phyloP scores from a whole-genome alignment of 2,329 filamentous ascomycete genomes.

The Fusarium devonianum region DNA sequence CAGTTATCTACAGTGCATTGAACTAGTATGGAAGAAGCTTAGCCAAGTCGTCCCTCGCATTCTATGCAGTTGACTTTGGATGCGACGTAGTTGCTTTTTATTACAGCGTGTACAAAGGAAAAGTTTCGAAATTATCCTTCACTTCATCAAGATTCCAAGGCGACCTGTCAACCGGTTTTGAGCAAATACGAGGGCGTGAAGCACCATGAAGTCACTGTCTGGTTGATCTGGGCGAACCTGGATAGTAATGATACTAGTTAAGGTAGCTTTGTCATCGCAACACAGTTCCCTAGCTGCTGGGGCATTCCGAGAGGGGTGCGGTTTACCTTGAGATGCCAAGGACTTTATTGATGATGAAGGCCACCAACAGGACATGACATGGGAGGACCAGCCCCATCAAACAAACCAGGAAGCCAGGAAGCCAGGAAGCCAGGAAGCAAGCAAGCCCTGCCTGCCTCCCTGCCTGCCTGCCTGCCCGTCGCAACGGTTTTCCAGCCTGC shows the following conservation, averaged over 20 bases:
- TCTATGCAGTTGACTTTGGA: too few species aligned
- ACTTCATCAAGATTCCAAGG: constrained; percentile 3
- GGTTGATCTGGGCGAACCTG: neutral
- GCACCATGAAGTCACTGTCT: neutral
- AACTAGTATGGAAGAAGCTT: constrained; percentile 19
- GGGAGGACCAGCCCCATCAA: constrained; percentile 9
- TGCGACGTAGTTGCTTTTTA: constrained; percentile 19
- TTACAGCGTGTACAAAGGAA: too few species aligned
- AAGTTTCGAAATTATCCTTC: too few species aligned
- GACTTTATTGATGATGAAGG: too few species aligned
- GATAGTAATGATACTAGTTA: constrained; percentile 5
- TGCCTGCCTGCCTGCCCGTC: constrained; percentile 21
- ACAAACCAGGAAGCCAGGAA: constrained; percentile 11
- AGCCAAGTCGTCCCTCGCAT: constrained; percentile 13
- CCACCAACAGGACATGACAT: too few species aligned
- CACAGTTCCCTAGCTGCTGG: neutral
- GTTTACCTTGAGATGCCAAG: too few species aligned
- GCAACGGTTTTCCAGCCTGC: constrained; percentile 21
- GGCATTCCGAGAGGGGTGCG: constrained; percentile 1
- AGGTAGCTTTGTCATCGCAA: neutral
- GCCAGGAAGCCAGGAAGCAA: constrained; percentile 13
- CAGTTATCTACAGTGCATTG: constrained; percentile 13
- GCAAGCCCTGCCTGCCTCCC: constrained; percentile 4
- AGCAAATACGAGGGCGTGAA: too few species aligned
- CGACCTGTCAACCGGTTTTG: too few species aligned